These are phyloP conservation scores for Coccomyxa sp. DNA, from an alignment of 139 green algal genomes.

Conservation along the genomic window DNA sequence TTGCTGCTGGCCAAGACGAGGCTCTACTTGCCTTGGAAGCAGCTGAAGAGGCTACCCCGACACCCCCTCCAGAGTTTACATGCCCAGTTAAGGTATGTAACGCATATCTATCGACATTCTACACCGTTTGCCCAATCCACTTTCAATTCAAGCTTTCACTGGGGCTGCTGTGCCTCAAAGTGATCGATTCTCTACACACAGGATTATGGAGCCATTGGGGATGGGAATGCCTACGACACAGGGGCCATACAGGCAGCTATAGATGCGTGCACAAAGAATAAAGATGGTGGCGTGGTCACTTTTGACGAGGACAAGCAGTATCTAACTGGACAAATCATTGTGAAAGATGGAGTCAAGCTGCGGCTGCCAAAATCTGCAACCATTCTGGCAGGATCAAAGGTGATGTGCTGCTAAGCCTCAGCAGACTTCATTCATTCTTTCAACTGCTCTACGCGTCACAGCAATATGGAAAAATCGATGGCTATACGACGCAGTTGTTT, in stretches of 20 bases:
- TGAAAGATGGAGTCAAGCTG: background rate
- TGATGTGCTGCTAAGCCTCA: background rate
- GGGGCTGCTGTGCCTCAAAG: background rate
- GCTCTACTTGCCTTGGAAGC: background rate
- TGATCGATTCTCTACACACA: background rate
- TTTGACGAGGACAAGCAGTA: constrained; percentile 4
- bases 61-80: background rate
- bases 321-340: background rate
- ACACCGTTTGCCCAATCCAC: background rate
- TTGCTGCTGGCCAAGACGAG: background rate
- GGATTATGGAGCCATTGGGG: background rate
- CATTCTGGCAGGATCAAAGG: background rate
- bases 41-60: too few species aligned
- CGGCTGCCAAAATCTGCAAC: background rate
- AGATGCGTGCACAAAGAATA: background rate
- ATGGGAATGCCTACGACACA: constrained; percentile 4
- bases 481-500: background rate
- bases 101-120: too few species aligned
- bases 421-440: background rate
- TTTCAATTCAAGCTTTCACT: background rate
- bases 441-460: background rate
- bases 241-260: constrained; percentile 2
- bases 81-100: background rate
- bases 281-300: background rate
- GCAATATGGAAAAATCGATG: background rate